Percentiles rank a stretch among this genome's conserved stretches.
Evolutionary conservation across 805 yeast species (phyloP).

Genomic region (Spathaspora girioi): DNA sequence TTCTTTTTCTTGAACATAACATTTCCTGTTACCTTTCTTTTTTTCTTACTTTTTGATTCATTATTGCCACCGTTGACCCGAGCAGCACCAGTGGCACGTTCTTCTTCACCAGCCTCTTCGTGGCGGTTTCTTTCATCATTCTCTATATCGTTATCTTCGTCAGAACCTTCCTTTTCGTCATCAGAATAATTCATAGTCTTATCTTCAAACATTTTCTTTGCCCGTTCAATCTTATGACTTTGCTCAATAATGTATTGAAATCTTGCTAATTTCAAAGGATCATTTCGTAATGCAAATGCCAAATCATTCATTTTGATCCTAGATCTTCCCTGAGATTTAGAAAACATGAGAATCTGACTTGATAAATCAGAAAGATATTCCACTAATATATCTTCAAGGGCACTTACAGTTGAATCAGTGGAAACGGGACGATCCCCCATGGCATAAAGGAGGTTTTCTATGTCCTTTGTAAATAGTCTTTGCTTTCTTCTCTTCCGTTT

Average conservation of each 20-base stretch:
- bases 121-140: conserved; percentile 11
- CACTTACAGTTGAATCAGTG: conserved; percentile 32
- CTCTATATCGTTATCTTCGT: conserved; percentile 14
- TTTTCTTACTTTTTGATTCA: conserved; percentile 11
- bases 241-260: conserved; percentile 38
- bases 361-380: conserved; percentile 36
- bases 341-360: conserved; percentile 27
- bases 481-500: conserved; percentile 26
- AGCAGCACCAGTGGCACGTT: not conserved
- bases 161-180: conserved; percentile 9
- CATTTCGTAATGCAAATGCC: conserved; percentile 38
- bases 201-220: conserved; percentile 39
- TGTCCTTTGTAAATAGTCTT: conserved; percentile 37
- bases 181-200: conserved; percentile 11
- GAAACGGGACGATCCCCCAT: conserved; percentile 41
- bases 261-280: conserved; percentile 39
- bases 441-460: conserved; percentile 37
- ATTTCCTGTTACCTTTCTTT: conserved; percentile 17
- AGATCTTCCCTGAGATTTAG: conserved; percentile 35
- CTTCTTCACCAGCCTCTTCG: conserved; percentile 7
- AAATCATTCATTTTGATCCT: conserved; percentile 41
- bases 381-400: conserved; percentile 36
- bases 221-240: conserved; percentile 32
- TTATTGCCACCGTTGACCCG: not conserved
- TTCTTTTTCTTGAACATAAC: conserved; percentile 10